phyloP scores from a whole-genome alignment of 106 monocot species.

The Ottelia alismoides region DNA sequence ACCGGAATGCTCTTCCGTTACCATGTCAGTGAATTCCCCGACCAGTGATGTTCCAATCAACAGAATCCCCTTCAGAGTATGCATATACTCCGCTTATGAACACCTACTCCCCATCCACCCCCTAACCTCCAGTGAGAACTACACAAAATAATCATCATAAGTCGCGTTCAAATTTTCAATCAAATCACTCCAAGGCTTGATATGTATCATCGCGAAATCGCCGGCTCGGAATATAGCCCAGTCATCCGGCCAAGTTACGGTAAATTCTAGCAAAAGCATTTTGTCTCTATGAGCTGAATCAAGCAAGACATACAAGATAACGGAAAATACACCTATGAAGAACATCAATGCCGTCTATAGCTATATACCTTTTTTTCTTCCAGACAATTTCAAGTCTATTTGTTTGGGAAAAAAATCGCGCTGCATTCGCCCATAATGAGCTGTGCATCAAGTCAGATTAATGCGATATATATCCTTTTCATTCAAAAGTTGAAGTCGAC shows the following conservation, averaged over 20 bases:
- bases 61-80: conserved; percentile 33
- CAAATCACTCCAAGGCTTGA: conserved; percentile 25
- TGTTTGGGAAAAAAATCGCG: too few species aligned
- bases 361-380: too few species aligned
- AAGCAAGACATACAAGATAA: too few species aligned
- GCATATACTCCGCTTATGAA: conserved; percentile 42
- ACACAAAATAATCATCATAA: conserved; percentile 11
- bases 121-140: conserved; percentile 43
- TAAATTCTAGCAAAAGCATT: conserved; percentile 32
- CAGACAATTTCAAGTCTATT: too few species aligned
- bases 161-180: conserved; percentile 1
- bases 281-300: too few species aligned
- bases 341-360: too few species aligned
- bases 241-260: conserved; percentile 55
- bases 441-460: too few species aligned
- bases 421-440: too few species aligned
- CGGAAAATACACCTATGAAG: too few species aligned
- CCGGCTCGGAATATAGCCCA: conserved; percentile 52
- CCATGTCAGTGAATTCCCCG: conserved; percentile 42
- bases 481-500: too few species aligned
- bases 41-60: conserved; percentile 48
- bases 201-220: conserved; percentile 43
- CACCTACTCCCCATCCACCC: conserved; percentile 69
- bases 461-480: too few species aligned
- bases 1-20: conserved; percentile 50